Percentiles rank a stretch among this genome's conserved stretches.
These are phyloP conservation scores for Sporothrix brasiliensis DNA, from an alignment of 2,329 filamentous ascomycete genomes.

Conservation along the genomic window DNA sequence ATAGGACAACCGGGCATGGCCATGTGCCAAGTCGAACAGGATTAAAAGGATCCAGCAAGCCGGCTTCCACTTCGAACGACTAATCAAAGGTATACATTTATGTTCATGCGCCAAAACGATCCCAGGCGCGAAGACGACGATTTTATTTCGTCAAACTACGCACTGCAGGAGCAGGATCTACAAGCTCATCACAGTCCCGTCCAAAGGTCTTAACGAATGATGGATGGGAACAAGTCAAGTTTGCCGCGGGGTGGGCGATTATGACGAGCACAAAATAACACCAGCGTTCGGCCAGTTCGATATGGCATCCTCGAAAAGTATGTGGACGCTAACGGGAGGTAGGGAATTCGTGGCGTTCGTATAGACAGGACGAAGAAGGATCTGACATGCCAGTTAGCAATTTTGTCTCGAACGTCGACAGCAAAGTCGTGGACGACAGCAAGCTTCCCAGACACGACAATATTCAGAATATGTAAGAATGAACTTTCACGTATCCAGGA, in stretches of 20 bases:
- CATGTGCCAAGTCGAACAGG: no score
- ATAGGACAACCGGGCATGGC: no score
- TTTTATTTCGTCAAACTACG: neutral
- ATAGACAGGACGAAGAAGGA: neutral
- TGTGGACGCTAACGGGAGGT: no score
- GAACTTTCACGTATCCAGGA: constrained; percentile 73
- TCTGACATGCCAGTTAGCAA: constrained; percentile 23
- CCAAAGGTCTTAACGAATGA: no score
- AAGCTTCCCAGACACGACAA: constrained; percentile 26
- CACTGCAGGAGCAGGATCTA: neutral
- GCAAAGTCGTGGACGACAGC: neutral
- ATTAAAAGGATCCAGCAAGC: no score
- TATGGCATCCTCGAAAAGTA: no score
- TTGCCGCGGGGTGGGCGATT: neutral
- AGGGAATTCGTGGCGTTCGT: neutral
- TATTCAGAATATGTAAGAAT: constrained; percentile 92
- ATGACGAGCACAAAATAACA: neutral
- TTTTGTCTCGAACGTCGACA: neutral
- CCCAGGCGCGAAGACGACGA: no score
- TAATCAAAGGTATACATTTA: no score
- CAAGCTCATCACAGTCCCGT: neutral
- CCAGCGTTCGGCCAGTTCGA: neutral
- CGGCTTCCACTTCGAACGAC: no score
- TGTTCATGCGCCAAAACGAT: no score
- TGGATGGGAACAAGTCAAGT: neutral